Evolutionary conservation across 139 green algal genomes (phyloP).

Genomic region (Picochlorum costavermella): DNA sequence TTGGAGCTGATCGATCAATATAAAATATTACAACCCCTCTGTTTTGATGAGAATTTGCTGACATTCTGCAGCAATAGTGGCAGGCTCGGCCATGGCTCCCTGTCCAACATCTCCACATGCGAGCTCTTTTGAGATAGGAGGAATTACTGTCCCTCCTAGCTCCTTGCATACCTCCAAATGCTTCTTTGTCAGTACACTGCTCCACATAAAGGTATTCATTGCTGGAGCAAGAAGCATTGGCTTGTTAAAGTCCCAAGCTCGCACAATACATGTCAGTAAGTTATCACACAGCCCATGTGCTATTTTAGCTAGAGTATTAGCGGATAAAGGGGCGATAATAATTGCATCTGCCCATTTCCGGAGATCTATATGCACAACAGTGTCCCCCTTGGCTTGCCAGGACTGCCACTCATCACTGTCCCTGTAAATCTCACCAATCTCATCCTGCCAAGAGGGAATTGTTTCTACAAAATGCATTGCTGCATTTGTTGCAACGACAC

Average conservation of each 20-base stretch:
- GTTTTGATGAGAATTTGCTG: not conserved
- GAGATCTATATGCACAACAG: conserved; percentile 92
- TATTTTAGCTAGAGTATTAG: conserved; percentile 91
- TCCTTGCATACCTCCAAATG: conserved; percentile 54
- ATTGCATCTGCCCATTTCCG: conserved; percentile 81
- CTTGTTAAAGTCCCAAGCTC: conserved; percentile 82
- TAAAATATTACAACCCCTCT: not conserved
- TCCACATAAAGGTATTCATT: conserved; percentile 99
- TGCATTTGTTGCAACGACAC: conserved; percentile 40
- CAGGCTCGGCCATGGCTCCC: conserved; percentile 72
- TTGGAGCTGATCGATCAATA: conserved; percentile 23
- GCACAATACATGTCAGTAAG: conserved; percentile 81
- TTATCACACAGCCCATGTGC: conserved; percentile 79
- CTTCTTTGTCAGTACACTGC: conserved; percentile 63
- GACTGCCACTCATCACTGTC: conserved; percentile 68
- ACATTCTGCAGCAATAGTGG: conserved; percentile 31
- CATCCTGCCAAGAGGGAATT: conserved; percentile 11
- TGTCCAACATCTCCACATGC: conserved; percentile 85
- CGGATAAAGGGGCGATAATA: conserved; percentile 86
- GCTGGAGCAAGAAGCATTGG: conserved; percentile 78
- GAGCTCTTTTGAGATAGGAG: conserved; percentile 74
- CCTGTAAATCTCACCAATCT: conserved; percentile 15
- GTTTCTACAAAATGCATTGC: conserved; percentile 43
- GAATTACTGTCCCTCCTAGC: conserved; percentile 56
- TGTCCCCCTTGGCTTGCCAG: conserved; percentile 62